Evolutionary conservation across 139 green algal genomes (phyloP), one percentile per base, ranked within the genome.

Genomic region (Zygnema circumcarinatum): DNA sequence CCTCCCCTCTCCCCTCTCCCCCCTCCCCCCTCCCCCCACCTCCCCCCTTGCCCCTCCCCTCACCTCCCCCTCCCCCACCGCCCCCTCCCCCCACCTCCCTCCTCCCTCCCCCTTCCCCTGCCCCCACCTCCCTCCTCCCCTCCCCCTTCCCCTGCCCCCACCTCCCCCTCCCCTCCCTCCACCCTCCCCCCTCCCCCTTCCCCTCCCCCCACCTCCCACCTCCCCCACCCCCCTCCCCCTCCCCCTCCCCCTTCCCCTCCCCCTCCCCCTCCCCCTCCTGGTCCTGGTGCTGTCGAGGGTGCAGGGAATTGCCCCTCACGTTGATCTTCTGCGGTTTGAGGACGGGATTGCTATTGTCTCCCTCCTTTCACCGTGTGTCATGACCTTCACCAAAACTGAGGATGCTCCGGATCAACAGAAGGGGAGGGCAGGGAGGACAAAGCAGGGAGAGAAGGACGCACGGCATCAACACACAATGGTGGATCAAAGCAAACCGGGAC

Each of bases 321-420:
- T 88, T 33, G 83, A 88, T 53, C 69, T 88, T 35, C 29, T 74
- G 40, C 69, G 83, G 7, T 88, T 88, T 52, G 83, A 88, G 1
- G 83, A 88, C 38, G 83, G 83, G 22, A 88, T 88, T 1, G 83
- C 83, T 47, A 88, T 88, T 38, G 72, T 88, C 38, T 88, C 83
- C 16, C 83, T 88, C 69, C 22, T 38, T 25, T 83, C 69, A 0
- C 20, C 39, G 16, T 83, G 72, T 54, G 69, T 88, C 39, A 88
- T 88, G 83, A 83, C 39, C 20, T 83, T 88, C 32, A 36, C 2
- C 25, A 47, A 83, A 83, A 52, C 76, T 11, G 47, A 16, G 16
- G 47, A 62, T 16, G 47, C 16, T 52, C 11, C 69, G 7, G 36
- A 36, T 78, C 7, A 78, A 7, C 7, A 62, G 7, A 62, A 62